phyloP scores from a whole-genome alignment of 2,329 filamentous ascomycete genomes.

The Rutstroemia sydowiana region DNA sequence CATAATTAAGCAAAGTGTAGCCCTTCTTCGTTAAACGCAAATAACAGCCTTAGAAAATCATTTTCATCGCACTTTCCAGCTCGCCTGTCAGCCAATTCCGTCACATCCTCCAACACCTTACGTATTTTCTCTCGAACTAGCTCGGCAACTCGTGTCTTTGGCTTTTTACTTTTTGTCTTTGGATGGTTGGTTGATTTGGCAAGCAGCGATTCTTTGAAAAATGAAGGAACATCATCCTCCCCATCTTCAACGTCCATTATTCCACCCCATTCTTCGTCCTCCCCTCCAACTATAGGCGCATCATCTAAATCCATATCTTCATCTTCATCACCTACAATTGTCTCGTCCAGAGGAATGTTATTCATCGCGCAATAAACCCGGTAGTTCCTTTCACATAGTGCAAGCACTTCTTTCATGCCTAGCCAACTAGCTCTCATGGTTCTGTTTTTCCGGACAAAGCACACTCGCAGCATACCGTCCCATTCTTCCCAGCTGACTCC shows the following conservation, averaged over 20 bases:
- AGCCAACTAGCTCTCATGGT: conserved; percentile 77
- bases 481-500: conserved; percentile 92
- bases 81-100: conserved; percentile 71
- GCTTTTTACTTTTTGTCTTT: conserved; percentile 60
- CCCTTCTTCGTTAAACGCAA: conserved; percentile 81
- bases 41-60: conserved; percentile 76
- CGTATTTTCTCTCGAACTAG: conserved; percentile 82
- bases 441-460: conserved; percentile 85
- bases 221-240: conserved; percentile 64
- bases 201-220: conserved; percentile 62
- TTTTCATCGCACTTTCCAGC: conserved; percentile 85
- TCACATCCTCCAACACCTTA: conserved; percentile 75
- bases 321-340: conserved; percentile 36
- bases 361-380: conserved; percentile 85
- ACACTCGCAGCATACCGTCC: conserved; percentile 79
- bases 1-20: conserved; percentile 64
- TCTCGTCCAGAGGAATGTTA: conserved; percentile 70
- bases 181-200: conserved; percentile 42
- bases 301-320: conserved; percentile 42
- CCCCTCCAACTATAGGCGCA: conserved; percentile 35
- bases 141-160: conserved; percentile 71
- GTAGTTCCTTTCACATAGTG: conserved; percentile 82
- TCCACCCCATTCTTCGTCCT: conserved; percentile 44
- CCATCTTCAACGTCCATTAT: conserved; percentile 43
- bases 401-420: conserved; percentile 71